Evolutionary conservation across 306 rosid species (phyloP), one percentile per base, ranked within the genome.

Genomic region (Rosa chinensis): DNA sequence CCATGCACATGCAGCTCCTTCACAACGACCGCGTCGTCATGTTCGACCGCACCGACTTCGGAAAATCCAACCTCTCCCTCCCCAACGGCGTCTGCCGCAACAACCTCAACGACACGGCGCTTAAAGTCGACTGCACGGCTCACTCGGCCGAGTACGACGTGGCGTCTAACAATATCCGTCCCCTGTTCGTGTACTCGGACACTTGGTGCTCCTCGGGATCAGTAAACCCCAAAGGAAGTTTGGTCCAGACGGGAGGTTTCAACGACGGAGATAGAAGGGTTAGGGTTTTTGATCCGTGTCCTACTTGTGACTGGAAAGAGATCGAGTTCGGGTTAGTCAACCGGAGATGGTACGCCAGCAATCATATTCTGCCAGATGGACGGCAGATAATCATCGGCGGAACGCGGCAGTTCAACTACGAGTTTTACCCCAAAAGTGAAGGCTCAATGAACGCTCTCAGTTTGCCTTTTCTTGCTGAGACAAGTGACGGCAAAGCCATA

Each of bases 1-100:
- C 93, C 80, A 92, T 94, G 98, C 98, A 94, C 96, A 92, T 94
- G 98, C 98, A 94, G 66, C 82, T 94, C 1, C 86, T 90, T 39
- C 82, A 86, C 78, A 84, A 85, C 62, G 97, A 94, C 83, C 81
- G 84, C 0, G 89, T 94, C 35, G 23, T 90, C 43, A 84, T 92
- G 21, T 94, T 73, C 77, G 97, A 94, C 83, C 93, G 96, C 13
- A 92, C 98, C 1, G 94, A 89, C 78, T 90, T 90, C 45, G 98
- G 97, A 5, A 13, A 16, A 4, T 94, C 98, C n/a, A 89, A 93
- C 42, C 20, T 87, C 13, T 58, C 91, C 0, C 50, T 88, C 4
- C 95, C 91, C 18, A 39, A 75, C 47, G 87, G 90, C 1, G 73
- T 13, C 10, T 94, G 98, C 77, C 84, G 91, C 32, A 18, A 70